Evolutionary conservation across 2,329 filamentous ascomycete species (phyloP).

Genomic region (Botrytis paeoniae): DNA sequence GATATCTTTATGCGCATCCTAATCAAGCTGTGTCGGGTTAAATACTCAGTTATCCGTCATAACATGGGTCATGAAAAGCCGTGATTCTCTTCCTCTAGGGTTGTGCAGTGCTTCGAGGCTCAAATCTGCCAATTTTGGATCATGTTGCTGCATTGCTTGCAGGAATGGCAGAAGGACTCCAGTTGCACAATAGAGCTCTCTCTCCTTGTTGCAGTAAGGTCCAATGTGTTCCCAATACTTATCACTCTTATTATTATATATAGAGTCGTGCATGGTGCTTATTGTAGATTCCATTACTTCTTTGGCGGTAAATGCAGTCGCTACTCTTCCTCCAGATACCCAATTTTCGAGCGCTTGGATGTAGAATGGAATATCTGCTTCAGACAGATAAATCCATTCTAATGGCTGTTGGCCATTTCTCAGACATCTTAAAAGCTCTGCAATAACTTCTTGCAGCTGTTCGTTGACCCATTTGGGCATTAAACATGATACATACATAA

Average conservation of each 20-base stretch:
- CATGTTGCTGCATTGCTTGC: neutral
- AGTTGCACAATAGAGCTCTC: neutral
- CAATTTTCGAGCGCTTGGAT: slow-evolving; percentile 1
- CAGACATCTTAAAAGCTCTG: neutral
- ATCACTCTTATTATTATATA: neutral
- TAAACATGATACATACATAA: neutral
- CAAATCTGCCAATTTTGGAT: neutral
- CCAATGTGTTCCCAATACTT: neutral
- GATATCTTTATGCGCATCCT: neutral
- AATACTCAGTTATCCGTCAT: neutral
- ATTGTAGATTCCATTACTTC: neutral
- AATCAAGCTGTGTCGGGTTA: neutral
- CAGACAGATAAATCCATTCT: neutral
- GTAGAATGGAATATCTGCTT: neutral
- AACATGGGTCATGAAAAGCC: neutral
- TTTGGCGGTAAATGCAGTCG: neutral
- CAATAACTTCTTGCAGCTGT: slow-evolving; percentile 2
- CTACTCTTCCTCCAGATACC: neutral
- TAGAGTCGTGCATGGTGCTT: neutral
- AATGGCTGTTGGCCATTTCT: neutral
- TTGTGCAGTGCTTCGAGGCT: neutral
- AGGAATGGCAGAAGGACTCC: neutral
- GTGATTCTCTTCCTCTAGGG: neutral
- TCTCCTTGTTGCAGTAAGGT: neutral
- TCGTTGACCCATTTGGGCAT: neutral